Evolutionary conservation across 2,329 filamentous ascomycete genomes (phyloP), one percentile per base, ranked within the genome.

Genomic region (Metarhizium robertsii): DNA sequence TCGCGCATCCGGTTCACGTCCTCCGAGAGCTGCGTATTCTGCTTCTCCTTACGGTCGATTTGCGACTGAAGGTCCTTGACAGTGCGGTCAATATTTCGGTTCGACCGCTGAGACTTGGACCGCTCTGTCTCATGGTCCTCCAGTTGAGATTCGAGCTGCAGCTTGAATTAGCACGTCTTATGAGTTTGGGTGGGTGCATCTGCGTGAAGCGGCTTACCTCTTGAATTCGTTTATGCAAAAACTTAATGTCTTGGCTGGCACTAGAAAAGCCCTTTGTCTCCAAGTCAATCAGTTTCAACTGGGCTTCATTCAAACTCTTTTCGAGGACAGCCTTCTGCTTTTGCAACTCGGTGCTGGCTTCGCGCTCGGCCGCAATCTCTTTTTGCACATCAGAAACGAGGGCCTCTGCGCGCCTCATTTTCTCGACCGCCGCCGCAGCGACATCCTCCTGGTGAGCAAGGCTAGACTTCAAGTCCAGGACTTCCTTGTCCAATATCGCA

Each of bases 181-280:
- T 16, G 25, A 25, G 25, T 25, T 25, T 25, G 25, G 25, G 25
- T 25, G 25, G 25, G 25, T 25, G 25, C 25, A 25, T 13, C 47
- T 10, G 6, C 32, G 46, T 47, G n/a, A 58, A 55, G 25, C 14
- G 59, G 69, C 83, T 80, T 78, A 95, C 92, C 81, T 97, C 92
- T 75, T 96, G 91, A 61, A 99, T 90, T 52, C 92, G 84, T 66
- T 91, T 92, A 72, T 96, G 89, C 65, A 97, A 73, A 75, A 96
- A 97, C 66, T 94, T 88, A 62, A 97, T 90, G 71, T 97, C 92
- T 65, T 96, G 90, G 69, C 92, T 96, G 29, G 89, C 89, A 61
- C 87, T 95, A 20, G 92, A 94, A 73, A 95, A 97, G 53, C 92
- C 91, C 77, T 97, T 97, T 47, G 94, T 97, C 75, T 99, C 92